Percentiles rank a stretch among this genome's conserved stretches.
Evolutionary conservation across 1,139 yeast genomes (phyloP).

Genomic region (Geotrichum klebahnii): DNA sequence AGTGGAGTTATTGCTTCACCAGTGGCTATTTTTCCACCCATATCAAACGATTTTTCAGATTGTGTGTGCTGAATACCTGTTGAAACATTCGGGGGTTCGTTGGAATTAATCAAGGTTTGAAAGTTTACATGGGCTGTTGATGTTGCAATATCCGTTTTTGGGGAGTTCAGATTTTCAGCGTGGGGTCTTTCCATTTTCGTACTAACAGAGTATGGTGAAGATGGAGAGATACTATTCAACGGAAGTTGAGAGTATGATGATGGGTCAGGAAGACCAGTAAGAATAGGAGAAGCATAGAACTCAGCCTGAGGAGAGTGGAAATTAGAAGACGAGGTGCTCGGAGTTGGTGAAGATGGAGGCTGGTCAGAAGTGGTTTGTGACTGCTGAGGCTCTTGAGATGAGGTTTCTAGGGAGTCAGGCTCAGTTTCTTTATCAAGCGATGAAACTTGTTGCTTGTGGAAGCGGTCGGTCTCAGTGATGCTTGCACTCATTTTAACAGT

Average conservation of each 20-base stretch:
- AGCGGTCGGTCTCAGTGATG: constrained; percentile 3
- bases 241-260: constrained; percentile 6
- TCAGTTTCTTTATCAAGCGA: neutral
- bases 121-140: neutral
- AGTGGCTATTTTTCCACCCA: neutral
- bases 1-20: constrained; percentile 13
- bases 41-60: constrained; percentile 4
- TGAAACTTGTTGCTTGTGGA: neutral
- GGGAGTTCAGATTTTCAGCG: neutral
- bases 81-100: neutral
- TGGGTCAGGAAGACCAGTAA: constrained; percentile 10
- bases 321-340: constrained; percentile 13
- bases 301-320: constrained; percentile 13
- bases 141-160: no score
- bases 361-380: constrained; percentile 1
- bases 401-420: neutral
- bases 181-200: neutral
- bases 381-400: neutral
- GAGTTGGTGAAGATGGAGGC: constrained; percentile 7
- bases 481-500: constrained; percentile 13
- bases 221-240: neutral
- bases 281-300: constrained; percentile 11
- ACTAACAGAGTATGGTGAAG: neutral
- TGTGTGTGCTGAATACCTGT: neutral
- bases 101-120: constrained; percentile 4